These are phyloP conservation scores for Petunia axillaris DNA, from an alignment of 257 asterid species.

Conservation along the genomic window DNA sequence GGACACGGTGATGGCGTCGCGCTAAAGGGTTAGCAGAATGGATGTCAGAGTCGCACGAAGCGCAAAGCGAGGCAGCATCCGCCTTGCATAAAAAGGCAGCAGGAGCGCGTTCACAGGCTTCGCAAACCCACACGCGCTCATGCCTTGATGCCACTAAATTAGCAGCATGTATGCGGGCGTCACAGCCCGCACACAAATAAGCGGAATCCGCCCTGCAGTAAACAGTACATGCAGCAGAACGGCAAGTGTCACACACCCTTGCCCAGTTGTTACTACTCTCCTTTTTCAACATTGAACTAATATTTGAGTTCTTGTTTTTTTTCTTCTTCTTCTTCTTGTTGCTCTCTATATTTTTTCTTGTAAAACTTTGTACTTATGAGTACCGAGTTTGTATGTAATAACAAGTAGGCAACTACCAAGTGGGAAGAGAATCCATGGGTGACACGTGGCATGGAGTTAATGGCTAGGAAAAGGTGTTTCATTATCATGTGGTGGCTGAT, in stretches of 20 bases:
- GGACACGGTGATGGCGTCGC: constrained; percentile 86
- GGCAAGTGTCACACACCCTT: constrained; percentile 61
- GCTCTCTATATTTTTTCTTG: constrained; percentile 18
- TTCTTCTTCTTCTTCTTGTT: background rate
- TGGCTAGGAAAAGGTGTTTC: constrained; percentile 46
- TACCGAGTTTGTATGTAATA: background rate
- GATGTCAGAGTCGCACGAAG: constrained; percentile 70
- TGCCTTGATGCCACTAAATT: constrained; percentile 42
- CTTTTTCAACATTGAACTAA: constrained; percentile 40
- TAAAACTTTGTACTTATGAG: constrained; percentile 4
- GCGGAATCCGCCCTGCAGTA: constrained; percentile 67
- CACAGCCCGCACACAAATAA: constrained; percentile 61
- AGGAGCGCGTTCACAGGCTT: constrained; percentile 66
- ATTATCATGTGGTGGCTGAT: constrained; percentile 55
- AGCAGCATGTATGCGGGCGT: constrained; percentile 54
- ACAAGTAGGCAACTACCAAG: constrained; percentile 25
- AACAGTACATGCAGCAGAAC: constrained; percentile 48
- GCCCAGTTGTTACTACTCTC: constrained; percentile 46
- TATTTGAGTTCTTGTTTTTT: too few species aligned
- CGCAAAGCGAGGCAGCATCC: constrained; percentile 79
- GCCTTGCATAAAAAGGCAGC: constrained; percentile 79
- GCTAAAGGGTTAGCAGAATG: constrained; percentile 89
- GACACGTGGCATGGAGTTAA: constrained; percentile 60
- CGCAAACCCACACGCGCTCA: constrained; percentile 62
- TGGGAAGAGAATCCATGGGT: constrained; percentile 34